Evolutionary conservation across 306 rosid species (phyloP).

Genomic region (Malus sylvestris): DNA sequence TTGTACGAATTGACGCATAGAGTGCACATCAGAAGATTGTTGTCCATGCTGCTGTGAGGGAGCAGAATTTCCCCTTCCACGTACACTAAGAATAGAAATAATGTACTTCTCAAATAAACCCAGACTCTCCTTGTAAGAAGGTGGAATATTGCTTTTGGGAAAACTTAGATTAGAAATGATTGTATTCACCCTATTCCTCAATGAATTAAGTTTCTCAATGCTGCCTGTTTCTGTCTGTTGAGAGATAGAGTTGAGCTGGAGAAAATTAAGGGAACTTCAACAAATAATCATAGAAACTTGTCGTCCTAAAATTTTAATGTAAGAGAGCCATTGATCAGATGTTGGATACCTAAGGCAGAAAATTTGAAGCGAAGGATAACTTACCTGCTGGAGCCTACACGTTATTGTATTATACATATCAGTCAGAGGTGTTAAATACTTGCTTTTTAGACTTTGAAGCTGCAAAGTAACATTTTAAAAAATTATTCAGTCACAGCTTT

Average conservation of each 20-base stretch:
- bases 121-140: slow-evolving; percentile 43
- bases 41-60: slow-evolving; percentile 48
- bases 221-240: slow-evolving; percentile 51
- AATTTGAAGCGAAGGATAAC: slow-evolving; percentile 4
- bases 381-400: slow-evolving; percentile 53
- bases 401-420: slow-evolving; percentile 48
- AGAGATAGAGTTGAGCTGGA: slow-evolving; percentile 51
- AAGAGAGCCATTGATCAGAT: not conserved
- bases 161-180: slow-evolving; percentile 36
- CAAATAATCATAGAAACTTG: not conserved
- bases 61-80: slow-evolving; percentile 43
- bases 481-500: not conserved
- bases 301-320: not conserved
- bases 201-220: slow-evolving; percentile 39
- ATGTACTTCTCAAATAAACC: slow-evolving; percentile 53
- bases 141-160: slow-evolving; percentile 31
- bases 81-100: slow-evolving; percentile 20
- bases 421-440: slow-evolving; percentile 14
- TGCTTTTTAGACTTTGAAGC: slow-evolving; percentile 23
- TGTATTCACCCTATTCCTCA: slow-evolving; percentile 42
- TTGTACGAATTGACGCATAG: slow-evolving; percentile 41
- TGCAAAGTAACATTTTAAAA: not conserved
- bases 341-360: not conserved
- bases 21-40: slow-evolving; percentile 54
- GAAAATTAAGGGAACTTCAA: not conserved